Evolutionary conservation across 805 yeast genomes (phyloP).

Genomic region (Yarrowia sp.): DNA sequence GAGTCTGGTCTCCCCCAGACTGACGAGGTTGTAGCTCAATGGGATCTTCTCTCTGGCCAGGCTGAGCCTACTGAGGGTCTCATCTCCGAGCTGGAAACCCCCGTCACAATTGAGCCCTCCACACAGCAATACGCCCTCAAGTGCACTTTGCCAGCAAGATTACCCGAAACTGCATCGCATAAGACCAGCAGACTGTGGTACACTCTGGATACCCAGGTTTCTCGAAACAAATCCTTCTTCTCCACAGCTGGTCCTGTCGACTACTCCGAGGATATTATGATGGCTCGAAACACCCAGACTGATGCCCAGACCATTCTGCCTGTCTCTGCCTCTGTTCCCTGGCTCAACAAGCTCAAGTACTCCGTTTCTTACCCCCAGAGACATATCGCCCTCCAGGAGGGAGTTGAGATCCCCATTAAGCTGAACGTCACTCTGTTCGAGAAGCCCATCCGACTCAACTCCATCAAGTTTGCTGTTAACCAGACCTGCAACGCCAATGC

Average conservation of each 20-base stretch:
- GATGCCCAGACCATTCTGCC: slow-evolving; percentile 13
- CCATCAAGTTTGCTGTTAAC: slow-evolving; percentile 8
- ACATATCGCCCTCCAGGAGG: slow-evolving; percentile 11
- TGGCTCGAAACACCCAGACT: slow-evolving; percentile 16
- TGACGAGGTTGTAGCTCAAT: slow-evolving; percentile 7
- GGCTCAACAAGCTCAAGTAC: slow-evolving; percentile 19
- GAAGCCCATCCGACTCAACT: slow-evolving; percentile 18
- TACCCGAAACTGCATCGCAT: slow-evolving; percentile 21
- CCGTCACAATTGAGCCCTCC: not conserved
- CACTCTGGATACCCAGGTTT: slow-evolving; percentile 4
- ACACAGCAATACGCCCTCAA: not conserved
- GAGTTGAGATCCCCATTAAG: slow-evolving; percentile 10
- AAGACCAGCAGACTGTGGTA: slow-evolving; percentile 13
- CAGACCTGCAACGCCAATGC: slow-evolving; percentile 12
- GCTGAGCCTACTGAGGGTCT: not conserved
- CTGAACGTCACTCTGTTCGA: slow-evolving; percentile 5
- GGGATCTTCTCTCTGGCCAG: slow-evolving; percentile 8
- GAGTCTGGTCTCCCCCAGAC: not conserved
- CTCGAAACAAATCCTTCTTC: not conserved
- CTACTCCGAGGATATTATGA: slow-evolving; percentile 11
- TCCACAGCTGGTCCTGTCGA: not conserved
- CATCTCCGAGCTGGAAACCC: not conserved
- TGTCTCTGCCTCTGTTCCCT: slow-evolving; percentile 9
- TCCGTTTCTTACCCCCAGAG: slow-evolving; percentile 10
- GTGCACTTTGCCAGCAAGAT: slow-evolving; percentile 11